Conservation (phyloP, 2,329 filamentous ascomycete genomes). For the Ceratocystis huliohia region DNA sequence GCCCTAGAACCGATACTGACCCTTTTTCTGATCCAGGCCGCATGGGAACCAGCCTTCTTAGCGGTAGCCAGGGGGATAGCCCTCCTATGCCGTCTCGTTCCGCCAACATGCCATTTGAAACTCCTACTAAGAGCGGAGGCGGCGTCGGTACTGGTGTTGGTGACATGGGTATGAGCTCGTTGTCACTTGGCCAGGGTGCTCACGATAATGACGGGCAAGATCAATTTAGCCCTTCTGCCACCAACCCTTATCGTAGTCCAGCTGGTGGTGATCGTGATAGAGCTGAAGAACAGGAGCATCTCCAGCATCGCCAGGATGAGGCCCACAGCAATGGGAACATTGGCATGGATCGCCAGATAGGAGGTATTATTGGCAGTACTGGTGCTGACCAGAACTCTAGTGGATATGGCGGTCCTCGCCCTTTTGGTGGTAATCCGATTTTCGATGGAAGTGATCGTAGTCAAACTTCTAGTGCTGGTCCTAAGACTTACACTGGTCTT, state of each 20-base stretch:
- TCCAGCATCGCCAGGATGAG: conserved; percentile 40
- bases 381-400: conserved; percentile 30
- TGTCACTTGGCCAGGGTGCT: conserved; percentile 45
- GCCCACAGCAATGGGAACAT: conserved; percentile 33
- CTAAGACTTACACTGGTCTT: conserved; percentile 56
- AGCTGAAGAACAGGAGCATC: conserved; percentile 42
- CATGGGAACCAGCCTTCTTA: conserved; percentile 23
- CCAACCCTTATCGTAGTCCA: conserved; percentile 91
- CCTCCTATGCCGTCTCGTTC: conserved; percentile 28
- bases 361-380: conserved; percentile 12
- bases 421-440: conserved; percentile 35
- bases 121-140: conserved; percentile 35
- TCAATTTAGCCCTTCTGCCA: conserved; percentile 80
- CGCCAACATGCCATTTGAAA: conserved; percentile 25
- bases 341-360: conserved; percentile 13
- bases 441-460: conserved; percentile 75
- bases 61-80: conserved; percentile 59
- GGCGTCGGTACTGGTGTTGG: conserved; percentile 26
- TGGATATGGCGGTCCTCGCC: conserved; percentile 43
- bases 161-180: conserved; percentile 51
- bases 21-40: conserved; percentile 57
- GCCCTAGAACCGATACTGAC: conserved; percentile 59
- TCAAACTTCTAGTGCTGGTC: conserved; percentile 78
- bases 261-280: conserved; percentile 52
- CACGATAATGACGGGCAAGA: conserved; percentile 41